A percentile compares a stretch with the other conserved stretches of the same genome.
phyloP scores from a whole-genome alignment of 805 yeast genomes.

The Teunomyces cretensis region DNA sequence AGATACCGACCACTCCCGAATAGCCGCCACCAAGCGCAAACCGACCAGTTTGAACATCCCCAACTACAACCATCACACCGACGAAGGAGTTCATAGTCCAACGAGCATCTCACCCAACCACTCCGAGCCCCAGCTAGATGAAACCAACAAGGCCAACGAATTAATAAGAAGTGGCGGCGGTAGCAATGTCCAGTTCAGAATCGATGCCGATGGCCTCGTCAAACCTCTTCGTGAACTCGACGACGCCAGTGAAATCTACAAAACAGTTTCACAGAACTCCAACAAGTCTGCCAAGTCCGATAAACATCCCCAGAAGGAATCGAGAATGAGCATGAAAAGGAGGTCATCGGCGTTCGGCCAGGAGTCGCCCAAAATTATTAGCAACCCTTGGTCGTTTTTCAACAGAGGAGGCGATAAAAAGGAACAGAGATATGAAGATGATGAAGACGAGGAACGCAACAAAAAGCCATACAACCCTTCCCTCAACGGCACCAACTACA shows the following conservation, averaged over 20 bases:
- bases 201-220: background rate
- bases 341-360: conserved; percentile 9
- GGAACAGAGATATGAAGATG: conserved; percentile 32
- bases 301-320: background rate
- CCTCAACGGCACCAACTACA: background rate
- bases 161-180: background rate
- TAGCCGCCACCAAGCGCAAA: no score
- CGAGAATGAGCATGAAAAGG: background rate
- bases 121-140: no score
- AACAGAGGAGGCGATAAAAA: conserved; percentile 26
- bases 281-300: conserved; percentile 4
- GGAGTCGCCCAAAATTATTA: conserved; percentile 23
- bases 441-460: conserved; percentile 27
- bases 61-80: no score
- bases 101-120: no score
- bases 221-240: conserved; percentile 9
- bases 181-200: background rate
- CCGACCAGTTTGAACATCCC: no score
- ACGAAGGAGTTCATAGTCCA: no score
- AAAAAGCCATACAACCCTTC: conserved; percentile 10
- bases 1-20: no score
- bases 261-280: conserved; percentile 6
- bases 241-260: conserved; percentile 10
- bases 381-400: conserved; percentile 35
- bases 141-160: no score